Evolutionary conservation across 345 rosid genomes (phyloP).

Genomic region (Hibiscus tridactylites): DNA sequence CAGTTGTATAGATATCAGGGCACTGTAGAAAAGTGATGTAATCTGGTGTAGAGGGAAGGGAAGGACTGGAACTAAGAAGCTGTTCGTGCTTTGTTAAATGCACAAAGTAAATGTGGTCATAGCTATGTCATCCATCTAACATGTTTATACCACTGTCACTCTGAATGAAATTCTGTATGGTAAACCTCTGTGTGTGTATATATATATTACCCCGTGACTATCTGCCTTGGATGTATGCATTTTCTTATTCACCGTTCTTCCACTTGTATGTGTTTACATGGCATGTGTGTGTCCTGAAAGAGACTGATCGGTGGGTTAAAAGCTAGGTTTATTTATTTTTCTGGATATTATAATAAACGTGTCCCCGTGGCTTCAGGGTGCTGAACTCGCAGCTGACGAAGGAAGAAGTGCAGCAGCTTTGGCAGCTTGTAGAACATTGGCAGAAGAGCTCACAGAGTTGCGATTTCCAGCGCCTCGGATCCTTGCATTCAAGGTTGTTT

Average conservation of each 20-base stretch:
- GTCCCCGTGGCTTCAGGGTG: conserved; percentile 46
- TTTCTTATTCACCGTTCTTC: neutral
- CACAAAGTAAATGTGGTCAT: neutral
- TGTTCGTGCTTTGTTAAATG: neutral
- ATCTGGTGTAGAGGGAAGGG: neutral
- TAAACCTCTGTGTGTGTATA: neutral
- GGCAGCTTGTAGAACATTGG: conserved; percentile 94
- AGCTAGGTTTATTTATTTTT: neutral
- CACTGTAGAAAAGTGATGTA: neutral
- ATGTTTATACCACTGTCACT: neutral
- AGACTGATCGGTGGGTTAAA: neutral
- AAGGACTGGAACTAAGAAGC: neutral
- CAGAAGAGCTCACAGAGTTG: conserved; percentile 85
- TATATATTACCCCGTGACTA: neutral
- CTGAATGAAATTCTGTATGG: neutral
- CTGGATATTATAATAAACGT: neutral
- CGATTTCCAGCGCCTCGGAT: conserved; percentile 97
- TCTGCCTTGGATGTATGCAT: neutral
- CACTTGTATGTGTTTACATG: neutral
- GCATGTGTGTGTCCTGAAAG: neutral
- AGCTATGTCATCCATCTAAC: neutral
- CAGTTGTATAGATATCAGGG: neutral
- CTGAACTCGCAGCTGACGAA: conserved; percentile 78
- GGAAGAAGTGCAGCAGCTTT: conserved; percentile 82
- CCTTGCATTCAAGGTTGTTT: conserved; percentile 80